These are phyloP conservation scores for Metschnikowia santaceciliae DNA, from an alignment of 805 yeast genomes.

Conservation along the genomic window DNA sequence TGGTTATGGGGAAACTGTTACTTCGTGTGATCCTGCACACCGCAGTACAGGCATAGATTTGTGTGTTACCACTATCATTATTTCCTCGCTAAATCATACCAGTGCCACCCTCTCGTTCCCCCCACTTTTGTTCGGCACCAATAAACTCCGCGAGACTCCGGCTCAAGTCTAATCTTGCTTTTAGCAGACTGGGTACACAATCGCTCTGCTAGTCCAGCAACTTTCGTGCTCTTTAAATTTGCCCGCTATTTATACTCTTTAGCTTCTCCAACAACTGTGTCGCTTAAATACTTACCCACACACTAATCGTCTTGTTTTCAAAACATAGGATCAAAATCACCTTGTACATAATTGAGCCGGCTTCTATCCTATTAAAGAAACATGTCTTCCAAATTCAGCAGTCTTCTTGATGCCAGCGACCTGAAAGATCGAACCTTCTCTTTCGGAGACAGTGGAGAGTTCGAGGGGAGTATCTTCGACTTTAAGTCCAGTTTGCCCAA, in stretches of 20 bases:
- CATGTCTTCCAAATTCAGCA: conserved; percentile 24
- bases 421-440: conserved; percentile 40
- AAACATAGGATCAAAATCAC: neutral
- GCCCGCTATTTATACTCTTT: neutral
- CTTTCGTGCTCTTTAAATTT: neutral
- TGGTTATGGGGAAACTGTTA: neutral
- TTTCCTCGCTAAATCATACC: neutral
- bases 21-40: neutral
- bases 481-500: conserved; percentile 38
- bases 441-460: conserved; percentile 41
- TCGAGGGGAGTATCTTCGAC: conserved; percentile 43
- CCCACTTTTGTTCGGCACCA: conserved; percentile 3
- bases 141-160: neutral
- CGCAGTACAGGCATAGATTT: neutral
- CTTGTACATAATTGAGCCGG: conserved; percentile 21
- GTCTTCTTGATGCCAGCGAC: conserved; percentile 38
- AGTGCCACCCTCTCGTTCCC: conserved; percentile 2
- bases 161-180: neutral
- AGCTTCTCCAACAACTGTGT: neutral
- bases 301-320: neutral
- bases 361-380: neutral
- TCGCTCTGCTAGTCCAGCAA: neutral
- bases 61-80: neutral
- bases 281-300: neutral
- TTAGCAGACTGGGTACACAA: neutral